These are phyloP conservation scores for Acanthochlamys bracteata DNA, from an alignment of 106 monocot species.

Conservation along the genomic window DNA sequence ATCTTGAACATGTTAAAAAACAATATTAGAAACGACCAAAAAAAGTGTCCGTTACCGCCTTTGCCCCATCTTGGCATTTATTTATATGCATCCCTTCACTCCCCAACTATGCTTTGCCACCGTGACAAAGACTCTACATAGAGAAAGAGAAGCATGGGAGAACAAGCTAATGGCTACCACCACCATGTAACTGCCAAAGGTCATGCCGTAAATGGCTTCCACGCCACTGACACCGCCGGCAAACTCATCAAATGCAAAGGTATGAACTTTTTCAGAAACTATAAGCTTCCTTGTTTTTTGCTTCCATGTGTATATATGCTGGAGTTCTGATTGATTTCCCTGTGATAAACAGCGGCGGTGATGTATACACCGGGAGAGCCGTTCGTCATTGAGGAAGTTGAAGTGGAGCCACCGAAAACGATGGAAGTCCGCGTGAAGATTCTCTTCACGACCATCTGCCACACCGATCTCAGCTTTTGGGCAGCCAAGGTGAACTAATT, in stretches of 20 bases:
- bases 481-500: slow-evolving; percentile 29
- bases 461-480: slow-evolving; percentile 67
- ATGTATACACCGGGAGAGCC: slow-evolving; percentile 50
- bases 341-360: slow-evolving; percentile 35
- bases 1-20: no score
- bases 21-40: no score
- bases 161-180: slow-evolving; percentile 1
- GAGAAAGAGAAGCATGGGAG: neutral
- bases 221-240: slow-evolving; percentile 9
- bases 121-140: no score
- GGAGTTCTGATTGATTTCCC: neutral
- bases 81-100: no score
- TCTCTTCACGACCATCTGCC: slow-evolving; percentile 70
- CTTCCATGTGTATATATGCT: neutral
- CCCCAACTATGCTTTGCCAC: no score
- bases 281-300: no score
- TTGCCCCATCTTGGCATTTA: no score
- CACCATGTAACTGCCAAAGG: neutral
- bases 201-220: neutral
- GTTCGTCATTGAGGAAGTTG: slow-evolving; percentile 49
- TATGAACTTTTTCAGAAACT: no score
- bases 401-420: slow-evolving; percentile 45
- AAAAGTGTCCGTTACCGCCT: no score
- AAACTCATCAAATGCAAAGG: slow-evolving; percentile 71
- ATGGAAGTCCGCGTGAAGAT: slow-evolving; percentile 65